Base-by-base conservation (phyloP, 805 yeast genomes). In the Zygosaccharomyces pseudorouxii region DNA sequence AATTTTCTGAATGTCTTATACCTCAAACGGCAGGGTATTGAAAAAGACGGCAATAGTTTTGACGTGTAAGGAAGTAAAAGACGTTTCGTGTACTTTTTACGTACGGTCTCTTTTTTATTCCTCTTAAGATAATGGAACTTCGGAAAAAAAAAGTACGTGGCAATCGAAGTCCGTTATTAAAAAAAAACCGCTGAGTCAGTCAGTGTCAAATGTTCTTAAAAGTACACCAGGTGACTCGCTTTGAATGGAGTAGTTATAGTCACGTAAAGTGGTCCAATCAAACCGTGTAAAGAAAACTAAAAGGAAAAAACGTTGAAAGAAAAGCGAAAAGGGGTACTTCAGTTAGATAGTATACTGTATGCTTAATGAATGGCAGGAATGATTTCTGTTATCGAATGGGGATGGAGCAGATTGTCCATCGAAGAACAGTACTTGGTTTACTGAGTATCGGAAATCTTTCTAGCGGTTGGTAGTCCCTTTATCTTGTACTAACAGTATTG, bases 1-100 rank as follows among this genome's bases (percentile, higher is more conserved):
- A 41, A 29, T 41, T 41, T 41, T 41, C 43, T 41, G 36, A 33
- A 23, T 29, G 30, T 37, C 44, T 28, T 41, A 41, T 41, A 41
- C 44, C 44, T 16, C 44, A 41, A 41, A 41, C 20, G 44, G 44
- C 23, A 41, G 36, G 23, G 19, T 41, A 41, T 41, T 33, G 36
- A 29, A 16, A 20, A 22, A 33, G 23, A 18, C 18, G 44, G 19
- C 27, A 16, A n/a, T 27, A 12, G 16, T 11, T 30, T 39, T 23
- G 43, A 39, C 42, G 30, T 38, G 42, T 38, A 25, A 38, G 42
- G 42, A 38, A 38, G 42, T 38, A 23, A 38, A 23, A 38, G 20
- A 22, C 43, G 44, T 41, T 36, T 41, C 44, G 43, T 5, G 44
- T 29, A 41, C 25, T 14, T 31, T 33, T 33, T 16, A 33, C 22